These are phyloP conservation scores for Nannochloris sp. DNA, from an alignment of 139 green algal genomes.

Conservation along the genomic window DNA sequence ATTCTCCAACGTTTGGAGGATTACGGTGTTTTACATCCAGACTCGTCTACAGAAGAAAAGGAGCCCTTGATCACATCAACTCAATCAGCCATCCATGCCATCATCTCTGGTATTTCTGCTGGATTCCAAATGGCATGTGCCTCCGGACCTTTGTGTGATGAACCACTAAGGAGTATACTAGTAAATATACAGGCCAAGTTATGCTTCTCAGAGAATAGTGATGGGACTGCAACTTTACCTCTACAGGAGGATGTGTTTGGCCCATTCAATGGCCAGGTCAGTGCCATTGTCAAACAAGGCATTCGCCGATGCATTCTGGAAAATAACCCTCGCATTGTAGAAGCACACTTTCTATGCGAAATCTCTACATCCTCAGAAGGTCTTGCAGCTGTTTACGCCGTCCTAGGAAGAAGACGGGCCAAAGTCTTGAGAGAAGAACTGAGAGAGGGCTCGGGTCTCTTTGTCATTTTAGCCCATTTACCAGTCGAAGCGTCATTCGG, in stretches of 20 bases:
- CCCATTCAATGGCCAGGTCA: constrained; percentile 74
- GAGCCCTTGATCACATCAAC: background rate
- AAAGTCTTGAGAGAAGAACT: constrained; percentile 83
- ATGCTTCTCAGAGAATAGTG: constrained; percentile 10
- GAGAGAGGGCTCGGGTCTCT: constrained; percentile 87
- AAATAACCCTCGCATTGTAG: constrained; percentile 73
- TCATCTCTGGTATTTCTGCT: constrained; percentile 64
- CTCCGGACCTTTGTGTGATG: constrained; percentile 90
- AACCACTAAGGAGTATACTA: constrained; percentile 85
- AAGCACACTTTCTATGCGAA: constrained; percentile 91
- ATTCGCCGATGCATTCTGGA: constrained; percentile 72
- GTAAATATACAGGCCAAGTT: constrained; percentile 53
- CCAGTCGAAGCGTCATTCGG: constrained; percentile 89
- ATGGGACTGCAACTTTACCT: background rate
- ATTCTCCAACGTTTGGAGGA: background rate
- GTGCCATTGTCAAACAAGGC: constrained; percentile 52
- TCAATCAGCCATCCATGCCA: constrained; percentile 9
- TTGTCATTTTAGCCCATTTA: constrained; percentile 75
- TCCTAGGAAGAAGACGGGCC: constrained; percentile 68
- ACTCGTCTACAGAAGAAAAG: background rate
- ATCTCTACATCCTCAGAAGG: constrained; percentile 55
- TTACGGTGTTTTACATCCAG: background rate
- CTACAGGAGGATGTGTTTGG: constrained; percentile 79
- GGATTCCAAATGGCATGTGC: constrained; percentile 86
- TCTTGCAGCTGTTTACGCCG: constrained; percentile 68